A percentile compares a stretch with the other conserved stretches of the same genome.
phyloP scores from a whole-genome alignment of 805 yeast species.

The Zygosaccharomyces gambellarensis region DNA sequence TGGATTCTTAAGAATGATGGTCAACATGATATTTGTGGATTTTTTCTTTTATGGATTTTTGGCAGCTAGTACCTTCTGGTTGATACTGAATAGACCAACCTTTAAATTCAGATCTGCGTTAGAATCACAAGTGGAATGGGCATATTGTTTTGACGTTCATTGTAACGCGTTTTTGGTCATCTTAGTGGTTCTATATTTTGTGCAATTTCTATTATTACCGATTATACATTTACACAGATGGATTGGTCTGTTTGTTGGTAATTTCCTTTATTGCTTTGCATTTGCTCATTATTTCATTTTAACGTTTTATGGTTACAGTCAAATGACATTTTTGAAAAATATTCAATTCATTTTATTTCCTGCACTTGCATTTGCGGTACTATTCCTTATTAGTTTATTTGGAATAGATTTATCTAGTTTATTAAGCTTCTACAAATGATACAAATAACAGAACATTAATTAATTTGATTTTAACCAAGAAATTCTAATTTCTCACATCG shows the following conservation, averaged over 20 bases:
- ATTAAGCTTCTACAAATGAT: constrained; percentile 25
- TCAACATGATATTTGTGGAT: constrained; percentile 82
- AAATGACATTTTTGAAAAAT: constrained; percentile 60
- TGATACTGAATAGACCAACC: constrained; percentile 60
- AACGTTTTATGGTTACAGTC: constrained; percentile 84
- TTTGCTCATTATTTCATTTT: constrained; percentile 70
- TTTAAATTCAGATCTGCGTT: constrained; percentile 37
- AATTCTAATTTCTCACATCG: constrained; percentile 11
- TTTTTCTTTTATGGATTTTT: constrained; percentile 66
- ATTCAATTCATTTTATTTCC: constrained; percentile 62
- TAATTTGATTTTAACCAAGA: background rate
- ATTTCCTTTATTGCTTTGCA: constrained; percentile 69
- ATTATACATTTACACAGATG: constrained; percentile 59
- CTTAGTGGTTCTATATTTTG: constrained; percentile 68
- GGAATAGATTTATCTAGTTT: constrained; percentile 70
- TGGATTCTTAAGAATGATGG: constrained; percentile 59
- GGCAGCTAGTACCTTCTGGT: constrained; percentile 71
- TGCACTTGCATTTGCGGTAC: constrained; percentile 51
- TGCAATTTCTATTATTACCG: constrained; percentile 74
- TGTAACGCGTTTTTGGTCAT: constrained; percentile 82
- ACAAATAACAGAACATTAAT: background rate
- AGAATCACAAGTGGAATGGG: constrained; percentile 60
- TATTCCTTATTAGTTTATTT: constrained; percentile 57
- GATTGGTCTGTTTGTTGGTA: constrained; percentile 68
- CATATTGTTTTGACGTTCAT: constrained; percentile 90